Conservation (phyloP, 2,329 filamentous ascomycete species). For the Ophiocordyceps camponoti-leonardi region DNA sequence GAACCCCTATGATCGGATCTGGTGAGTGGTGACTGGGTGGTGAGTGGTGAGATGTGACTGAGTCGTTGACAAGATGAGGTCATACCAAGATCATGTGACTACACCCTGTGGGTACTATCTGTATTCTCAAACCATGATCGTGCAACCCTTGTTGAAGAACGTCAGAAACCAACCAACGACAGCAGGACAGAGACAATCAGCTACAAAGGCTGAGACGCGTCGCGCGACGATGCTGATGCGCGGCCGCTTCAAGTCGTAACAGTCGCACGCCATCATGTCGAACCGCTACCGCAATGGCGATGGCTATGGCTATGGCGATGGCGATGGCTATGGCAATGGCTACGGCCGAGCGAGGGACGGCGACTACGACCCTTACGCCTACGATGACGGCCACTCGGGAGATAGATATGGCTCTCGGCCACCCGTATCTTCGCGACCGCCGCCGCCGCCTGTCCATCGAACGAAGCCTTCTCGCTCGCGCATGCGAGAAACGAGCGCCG, state of each 20-base stretch:
- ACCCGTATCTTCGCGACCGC: constrained; percentile 13
- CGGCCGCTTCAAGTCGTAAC: neutral
- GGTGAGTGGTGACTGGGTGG: no score
- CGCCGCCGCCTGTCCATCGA: constrained; percentile 13
- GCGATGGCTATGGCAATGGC: constrained; percentile 17
- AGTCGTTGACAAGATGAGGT: neutral
- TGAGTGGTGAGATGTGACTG: no score
- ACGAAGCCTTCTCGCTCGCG: constrained; percentile 17
- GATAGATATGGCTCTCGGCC: constrained; percentile 23
- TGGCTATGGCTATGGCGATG: constrained; percentile 18
- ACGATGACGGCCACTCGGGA: constrained; percentile 22
- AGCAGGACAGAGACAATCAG: neutral
- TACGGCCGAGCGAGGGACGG: constrained; percentile 28
- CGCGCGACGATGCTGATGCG: constrained; percentile 6
- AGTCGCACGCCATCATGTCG: constrained; percentile 21
- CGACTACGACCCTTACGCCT: constrained; percentile 30
- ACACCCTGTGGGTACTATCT: neutral
- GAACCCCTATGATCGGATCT: no score
- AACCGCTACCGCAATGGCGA: constrained; percentile 31
- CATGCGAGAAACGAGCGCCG: constrained; percentile 29
- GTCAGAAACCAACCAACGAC: neutral
- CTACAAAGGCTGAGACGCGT: neutral
- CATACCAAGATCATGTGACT: neutral
- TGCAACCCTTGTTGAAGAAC: neutral
- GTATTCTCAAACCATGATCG: neutral